Conservation (phyloP, 352 stramenopile species). For the Globisporangium orthogonon region DNA sequence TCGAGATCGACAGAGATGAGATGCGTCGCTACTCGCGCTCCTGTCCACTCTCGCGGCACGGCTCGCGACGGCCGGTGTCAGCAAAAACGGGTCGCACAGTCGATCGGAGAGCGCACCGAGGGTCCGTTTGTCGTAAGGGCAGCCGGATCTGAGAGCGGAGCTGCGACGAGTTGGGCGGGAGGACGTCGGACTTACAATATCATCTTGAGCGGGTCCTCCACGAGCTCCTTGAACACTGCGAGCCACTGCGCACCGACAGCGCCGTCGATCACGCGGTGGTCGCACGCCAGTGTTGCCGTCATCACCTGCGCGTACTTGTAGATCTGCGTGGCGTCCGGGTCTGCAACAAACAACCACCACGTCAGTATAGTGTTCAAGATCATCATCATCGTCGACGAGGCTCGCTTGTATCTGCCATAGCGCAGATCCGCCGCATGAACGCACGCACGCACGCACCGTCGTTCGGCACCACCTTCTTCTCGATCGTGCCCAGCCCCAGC, state of each 20-base stretch:
- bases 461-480: slow-evolving; percentile 93
- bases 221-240: slow-evolving; percentile 92
- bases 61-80: too few relatives aligned
- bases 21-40: too few relatives aligned
- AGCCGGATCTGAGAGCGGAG: too few relatives aligned
- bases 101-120: too few relatives aligned
- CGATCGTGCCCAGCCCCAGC: slow-evolving; percentile 91
- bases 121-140: too few relatives aligned
- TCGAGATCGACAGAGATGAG: too few relatives aligned
- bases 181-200: slow-evolving; percentile 81
- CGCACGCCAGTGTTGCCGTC: slow-evolving; percentile 94
- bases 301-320: slow-evolving; percentile 90
- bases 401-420: too few relatives aligned
- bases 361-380: slow-evolving; percentile 4
- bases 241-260: slow-evolving; percentile 96
- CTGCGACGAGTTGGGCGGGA: too few relatives aligned
- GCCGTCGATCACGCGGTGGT: slow-evolving; percentile 97
- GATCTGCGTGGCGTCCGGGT: slow-evolving; percentile 73
- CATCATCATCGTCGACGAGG: too few relatives aligned
- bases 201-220: slow-evolving; percentile 97
- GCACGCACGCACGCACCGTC: slow-evolving; percentile 27
- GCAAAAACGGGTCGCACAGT: too few relatives aligned
- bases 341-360: slow-evolving; percentile 11
- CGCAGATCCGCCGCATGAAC: too few relatives aligned
- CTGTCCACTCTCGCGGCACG: too few relatives aligned